Conservation (phyloP, 2,329 filamentous ascomycete species). For the Lachnum nothofagi region DNA sequence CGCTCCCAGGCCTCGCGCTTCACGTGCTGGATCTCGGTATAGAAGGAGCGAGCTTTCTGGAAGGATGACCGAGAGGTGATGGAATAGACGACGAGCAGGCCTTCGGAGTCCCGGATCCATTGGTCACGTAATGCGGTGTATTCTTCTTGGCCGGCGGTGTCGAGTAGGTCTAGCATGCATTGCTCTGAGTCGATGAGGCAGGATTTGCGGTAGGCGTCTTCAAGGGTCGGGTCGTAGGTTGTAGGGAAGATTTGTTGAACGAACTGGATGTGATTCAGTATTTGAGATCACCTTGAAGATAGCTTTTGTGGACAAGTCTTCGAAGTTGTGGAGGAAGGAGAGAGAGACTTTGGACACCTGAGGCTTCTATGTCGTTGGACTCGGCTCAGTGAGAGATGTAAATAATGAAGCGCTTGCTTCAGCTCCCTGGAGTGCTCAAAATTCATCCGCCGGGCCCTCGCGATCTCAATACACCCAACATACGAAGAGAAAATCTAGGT, state of each 20-base stretch:
- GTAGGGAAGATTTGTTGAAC: neutral
- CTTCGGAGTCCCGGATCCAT: constrained; percentile 3
- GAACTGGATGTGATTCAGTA: neutral
- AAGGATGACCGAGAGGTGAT: constrained; percentile 2
- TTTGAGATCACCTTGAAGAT: neutral
- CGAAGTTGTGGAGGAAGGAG: too few species aligned
- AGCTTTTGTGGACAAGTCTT: neutral
- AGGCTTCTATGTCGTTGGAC: too few species aligned
- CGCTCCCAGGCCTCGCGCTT: neutral
- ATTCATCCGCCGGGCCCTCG: too few species aligned
- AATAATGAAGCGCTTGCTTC: too few species aligned
- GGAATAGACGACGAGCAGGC: constrained; percentile 4
- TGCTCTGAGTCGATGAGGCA: neutral
- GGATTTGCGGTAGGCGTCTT: constrained; percentile 6
- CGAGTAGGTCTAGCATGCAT: constrained; percentile 6
- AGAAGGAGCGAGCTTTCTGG: neutral
- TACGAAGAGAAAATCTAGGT: too few species aligned
- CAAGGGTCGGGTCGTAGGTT: constrained; percentile 6
- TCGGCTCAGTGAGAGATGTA: too few species aligned
- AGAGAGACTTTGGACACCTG: too few species aligned
- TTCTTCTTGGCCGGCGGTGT: constrained; percentile 7
- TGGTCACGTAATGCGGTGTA: constrained; percentile 5
- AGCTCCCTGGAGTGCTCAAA: too few species aligned
- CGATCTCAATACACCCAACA: too few species aligned
- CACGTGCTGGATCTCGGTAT: neutral